Base-by-base conservation (phyloP, 108 stramenopile species). In the Pseudonitzschia pungens region DNA sequence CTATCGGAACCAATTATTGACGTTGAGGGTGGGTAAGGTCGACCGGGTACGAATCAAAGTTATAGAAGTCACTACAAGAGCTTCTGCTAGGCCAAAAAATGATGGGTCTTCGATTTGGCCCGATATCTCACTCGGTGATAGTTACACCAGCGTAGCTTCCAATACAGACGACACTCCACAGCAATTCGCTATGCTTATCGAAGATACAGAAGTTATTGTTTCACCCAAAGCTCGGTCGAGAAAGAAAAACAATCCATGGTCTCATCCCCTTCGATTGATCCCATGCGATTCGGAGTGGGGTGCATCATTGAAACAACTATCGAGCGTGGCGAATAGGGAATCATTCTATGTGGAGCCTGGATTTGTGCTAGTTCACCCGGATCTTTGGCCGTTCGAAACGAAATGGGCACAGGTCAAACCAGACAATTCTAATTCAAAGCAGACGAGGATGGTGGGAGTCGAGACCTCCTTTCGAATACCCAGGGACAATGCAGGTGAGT, bases 121-220 rank as follows among this genome's bases (percentile, higher is more conserved):
- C 4, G 62, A 63, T 15, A n/a, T 32, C 1, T 33, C n/a, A 20
- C 9, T 26, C 16, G 12, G 2, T 26, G 54, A 26, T 24, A 55
- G 33, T 40, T 9, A 15, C 16, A 48, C 2, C 14, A 48, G 45
- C 1, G 21, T 4, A 31, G 12, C 18, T 63, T 33, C 5, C 0
- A 44, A 44, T 28, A 21, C 7, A 36, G 20, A 68, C 12, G 28
- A 29, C 6, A 24, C 40, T 57, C 20, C 18, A 45, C 57, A 55
- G 27, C 15, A 48, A 24, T 87, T 78, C 68, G 68, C 78, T 1
- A 72, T 87, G 50, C 79, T 90, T 12, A 82, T 86, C 67, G 78
- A 83, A n/a, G 79, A 90, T 51, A 89, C 89, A 15, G 91, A 92
- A 70, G 77, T 92, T n/a, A 65, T 87, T 18, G 73, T 92, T 27